A percentile compares a stretch with the other conserved stretches of the same genome.
These are phyloP conservation scores for Tuber magnatum DNA, from an alignment of 495 filamentous ascomycete species.

Conservation along the genomic window DNA sequence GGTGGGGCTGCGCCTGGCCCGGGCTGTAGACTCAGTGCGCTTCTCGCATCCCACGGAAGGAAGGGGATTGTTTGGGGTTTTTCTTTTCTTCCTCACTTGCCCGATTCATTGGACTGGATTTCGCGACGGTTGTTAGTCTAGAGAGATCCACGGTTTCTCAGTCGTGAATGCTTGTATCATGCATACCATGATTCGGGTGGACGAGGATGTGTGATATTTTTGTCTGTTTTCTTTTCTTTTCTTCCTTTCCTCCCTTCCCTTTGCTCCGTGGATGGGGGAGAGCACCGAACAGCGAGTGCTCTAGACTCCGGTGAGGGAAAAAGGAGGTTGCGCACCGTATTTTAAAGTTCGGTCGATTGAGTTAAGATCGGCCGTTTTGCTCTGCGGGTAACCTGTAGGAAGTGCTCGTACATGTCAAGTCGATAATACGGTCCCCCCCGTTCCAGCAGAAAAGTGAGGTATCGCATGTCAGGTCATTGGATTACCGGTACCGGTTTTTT, in stretches of 20 bases:
- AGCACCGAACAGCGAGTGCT: background rate
- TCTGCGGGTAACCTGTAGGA: too few relatives aligned
- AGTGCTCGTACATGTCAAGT: too few relatives aligned
- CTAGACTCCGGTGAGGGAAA: background rate
- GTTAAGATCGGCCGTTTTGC: background rate
- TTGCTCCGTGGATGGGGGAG: background rate
- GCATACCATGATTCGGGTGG: background rate
- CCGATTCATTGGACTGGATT: background rate
- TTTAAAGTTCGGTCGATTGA: background rate
- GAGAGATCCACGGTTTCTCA: background rate
- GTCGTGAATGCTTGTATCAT: background rate
- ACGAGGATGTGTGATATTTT: background rate
- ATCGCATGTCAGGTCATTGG: background rate
- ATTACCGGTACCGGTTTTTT: background rate
- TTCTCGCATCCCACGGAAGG: background rate
- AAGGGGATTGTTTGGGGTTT: background rate
- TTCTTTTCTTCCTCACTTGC: background rate
- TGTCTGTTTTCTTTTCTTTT: background rate
- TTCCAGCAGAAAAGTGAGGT: too few relatives aligned
- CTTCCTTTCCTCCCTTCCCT: background rate
- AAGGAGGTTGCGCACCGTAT: background rate
- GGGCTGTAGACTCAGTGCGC: background rate
- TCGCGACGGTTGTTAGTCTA: background rate
- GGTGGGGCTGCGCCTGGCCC: background rate
- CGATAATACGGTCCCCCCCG: too few relatives aligned